phyloP scores from a whole-genome alignment of 495 filamentous ascomycete species.

The Rostrohypoxylon terebratum region DNA sequence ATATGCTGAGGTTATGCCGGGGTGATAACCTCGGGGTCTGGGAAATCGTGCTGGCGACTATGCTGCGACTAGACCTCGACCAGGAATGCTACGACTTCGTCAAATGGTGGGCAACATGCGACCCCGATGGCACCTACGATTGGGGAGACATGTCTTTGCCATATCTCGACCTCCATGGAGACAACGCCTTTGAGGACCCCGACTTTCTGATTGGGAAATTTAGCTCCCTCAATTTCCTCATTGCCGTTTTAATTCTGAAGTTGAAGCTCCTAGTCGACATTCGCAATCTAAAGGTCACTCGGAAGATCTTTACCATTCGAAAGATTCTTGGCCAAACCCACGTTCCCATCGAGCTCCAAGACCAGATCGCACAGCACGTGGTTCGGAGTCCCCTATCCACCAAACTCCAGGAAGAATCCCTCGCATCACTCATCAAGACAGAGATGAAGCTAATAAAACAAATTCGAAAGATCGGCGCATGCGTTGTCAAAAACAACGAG shows the following conservation, averaged over 20 bases:
- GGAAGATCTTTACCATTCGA: constrained; percentile 27
- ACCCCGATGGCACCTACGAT: constrained; percentile 48
- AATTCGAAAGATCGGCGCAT: constrained; percentile 38
- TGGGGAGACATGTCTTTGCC: constrained; percentile 52
- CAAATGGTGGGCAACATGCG: constrained; percentile 59
- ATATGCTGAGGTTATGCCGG: constrained; percentile 56
- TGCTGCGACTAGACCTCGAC: constrained; percentile 62
- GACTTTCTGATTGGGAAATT: constrained; percentile 30
- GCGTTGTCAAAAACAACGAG: constrained; percentile 42
- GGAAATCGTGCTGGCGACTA: constrained; percentile 53
- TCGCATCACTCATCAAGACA: constrained; percentile 7
- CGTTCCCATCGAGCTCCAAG: constrained; percentile 37
- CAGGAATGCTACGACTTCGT: constrained; percentile 69
- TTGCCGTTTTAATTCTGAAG: constrained; percentile 54
- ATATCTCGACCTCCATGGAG: constrained; percentile 52
- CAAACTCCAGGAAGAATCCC: constrained; percentile 27
- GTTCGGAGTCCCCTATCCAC: constrained; percentile 37
- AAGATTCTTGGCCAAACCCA: constrained; percentile 1
- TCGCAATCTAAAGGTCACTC: constrained; percentile 46
- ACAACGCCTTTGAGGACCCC: constrained; percentile 52
- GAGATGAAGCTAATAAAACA: constrained; percentile 45
- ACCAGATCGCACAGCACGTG: constrained; percentile 37
- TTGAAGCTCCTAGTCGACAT: constrained; percentile 54
- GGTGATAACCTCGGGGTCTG: constrained; percentile 62
- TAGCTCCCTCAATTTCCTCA: constrained; percentile 37